Conservation (phyloP, 129 eudicot genomes). For the Smallanthus sonchifolius region DNA sequence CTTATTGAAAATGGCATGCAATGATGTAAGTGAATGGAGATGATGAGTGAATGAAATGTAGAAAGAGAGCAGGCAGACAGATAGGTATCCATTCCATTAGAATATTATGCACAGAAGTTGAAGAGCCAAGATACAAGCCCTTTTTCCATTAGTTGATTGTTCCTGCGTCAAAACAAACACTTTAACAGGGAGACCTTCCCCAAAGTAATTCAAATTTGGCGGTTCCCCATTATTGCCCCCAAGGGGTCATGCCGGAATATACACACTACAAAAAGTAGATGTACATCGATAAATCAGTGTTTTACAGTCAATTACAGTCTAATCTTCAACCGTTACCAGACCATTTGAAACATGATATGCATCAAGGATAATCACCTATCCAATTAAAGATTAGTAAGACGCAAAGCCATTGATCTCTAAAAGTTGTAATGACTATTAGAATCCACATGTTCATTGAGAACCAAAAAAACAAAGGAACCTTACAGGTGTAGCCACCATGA, state of each 20-base stretch:
- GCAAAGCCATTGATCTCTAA: not conserved
- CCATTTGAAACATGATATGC: not conserved
- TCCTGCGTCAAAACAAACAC: conserved; percentile 98
- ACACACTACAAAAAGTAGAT: conserved; percentile 4
- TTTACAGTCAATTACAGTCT: not conserved
- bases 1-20: conserved; percentile 55
- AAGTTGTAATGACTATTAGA: not conserved
- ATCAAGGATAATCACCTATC: not conserved
- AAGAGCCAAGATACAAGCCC: conserved; percentile 72
- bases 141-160: conserved; percentile 56
- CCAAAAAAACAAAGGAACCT: no score
- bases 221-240: conserved; percentile 26
- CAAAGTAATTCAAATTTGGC: conserved; percentile 24
- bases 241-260: not conserved
- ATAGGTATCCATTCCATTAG: not conserved
- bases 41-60: conserved; percentile 54
- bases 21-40: conserved; percentile 40
- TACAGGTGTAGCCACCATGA: not conserved
- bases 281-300: not conserved
- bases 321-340: not conserved
- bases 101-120: conserved; percentile 34
- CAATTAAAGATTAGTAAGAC: not conserved
- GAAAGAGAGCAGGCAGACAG: conserved; percentile 57
- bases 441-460: not conserved
- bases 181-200: conserved; percentile 52